Evolutionary conservation across 208 protist genomes (phyloP).

Genomic region (Acanthamoeba culbertsoni): DNA sequence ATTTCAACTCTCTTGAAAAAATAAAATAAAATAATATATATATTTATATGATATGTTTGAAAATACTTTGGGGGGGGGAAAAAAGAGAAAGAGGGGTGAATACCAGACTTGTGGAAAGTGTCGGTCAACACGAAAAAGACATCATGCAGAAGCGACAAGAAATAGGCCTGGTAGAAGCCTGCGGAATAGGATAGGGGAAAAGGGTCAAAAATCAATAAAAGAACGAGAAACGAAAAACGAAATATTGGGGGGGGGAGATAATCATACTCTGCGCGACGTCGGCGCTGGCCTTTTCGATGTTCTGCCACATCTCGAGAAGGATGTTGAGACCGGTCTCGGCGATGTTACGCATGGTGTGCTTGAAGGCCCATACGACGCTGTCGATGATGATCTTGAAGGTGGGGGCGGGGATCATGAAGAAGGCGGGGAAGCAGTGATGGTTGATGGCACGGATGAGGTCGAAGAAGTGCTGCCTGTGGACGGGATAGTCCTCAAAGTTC

Average conservation of each 20-base stretch:
- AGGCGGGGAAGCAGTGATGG: conserved; percentile 74
- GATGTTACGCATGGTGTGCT: conserved; percentile 95
- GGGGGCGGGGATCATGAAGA: conserved; percentile 76
- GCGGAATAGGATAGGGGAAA: neutral
- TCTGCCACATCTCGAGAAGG: conserved; percentile 27
- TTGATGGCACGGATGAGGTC: conserved; percentile 95
- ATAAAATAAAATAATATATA: too few relatives aligned
- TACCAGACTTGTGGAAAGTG: conserved; percentile 83
- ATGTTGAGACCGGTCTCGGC: conserved; percentile 88
- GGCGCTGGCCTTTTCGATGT: neutral
- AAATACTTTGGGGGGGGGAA: neutral
- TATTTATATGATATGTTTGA: too few relatives aligned
- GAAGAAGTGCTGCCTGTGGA: conserved; percentile 97
- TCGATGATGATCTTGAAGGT: conserved; percentile 92
- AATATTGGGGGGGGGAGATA: neutral
- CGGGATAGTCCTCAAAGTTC: conserved; percentile 95
- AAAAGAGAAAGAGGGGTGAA: neutral
- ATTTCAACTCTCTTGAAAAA: too few relatives aligned
- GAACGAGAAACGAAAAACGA: neutral
- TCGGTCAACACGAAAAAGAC: conserved; percentile 88
- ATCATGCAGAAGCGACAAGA: conserved; percentile 82
- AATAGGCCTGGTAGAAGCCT: conserved; percentile 86
- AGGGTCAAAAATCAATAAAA: neutral
- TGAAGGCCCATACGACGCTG: conserved; percentile 96
- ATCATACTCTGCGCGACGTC: conserved; percentile 6